These are phyloP conservation scores for Sporothrix brunneoviolacea DNA, from an alignment of 2,329 filamentous ascomycete genomes.

Conservation along the genomic window DNA sequence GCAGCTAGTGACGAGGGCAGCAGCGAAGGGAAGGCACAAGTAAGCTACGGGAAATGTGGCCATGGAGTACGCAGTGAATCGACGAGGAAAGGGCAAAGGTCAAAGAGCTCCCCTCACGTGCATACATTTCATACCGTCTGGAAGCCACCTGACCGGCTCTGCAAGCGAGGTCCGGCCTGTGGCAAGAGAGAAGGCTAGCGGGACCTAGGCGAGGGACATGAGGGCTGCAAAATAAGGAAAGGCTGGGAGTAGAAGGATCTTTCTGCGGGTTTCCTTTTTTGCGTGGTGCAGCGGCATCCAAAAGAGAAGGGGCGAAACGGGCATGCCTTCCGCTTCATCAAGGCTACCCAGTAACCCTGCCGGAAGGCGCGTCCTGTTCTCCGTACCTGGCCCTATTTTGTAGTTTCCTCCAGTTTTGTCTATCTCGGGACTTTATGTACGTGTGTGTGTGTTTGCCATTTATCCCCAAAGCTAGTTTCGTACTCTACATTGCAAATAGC, in stretches of 20 bases:
- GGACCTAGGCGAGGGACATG: too few species aligned
- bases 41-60: not conserved
- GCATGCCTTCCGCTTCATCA: not conserved
- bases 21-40: not conserved
- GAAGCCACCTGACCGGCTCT: not conserved
- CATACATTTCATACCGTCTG: not conserved
- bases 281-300: not conserved
- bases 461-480: too few species aligned
- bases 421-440: not conserved
- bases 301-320: not conserved
- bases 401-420: not conserved
- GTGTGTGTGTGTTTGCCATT: not conserved
- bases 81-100: not conserved
- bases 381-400: not conserved
- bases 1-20: not conserved
- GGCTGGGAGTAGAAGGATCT: not conserved
- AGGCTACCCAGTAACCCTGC: not conserved
- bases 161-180: not conserved
- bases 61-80: too few species aligned
- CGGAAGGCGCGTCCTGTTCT: not conserved
- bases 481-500: too few species aligned
- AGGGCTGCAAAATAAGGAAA: too few species aligned
- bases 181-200: not conserved
- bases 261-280: not conserved
- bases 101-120: not conserved